Conservation (phyloP, 1,284 basidiomycete species). For the Ceratobasidium sp. region DNA sequence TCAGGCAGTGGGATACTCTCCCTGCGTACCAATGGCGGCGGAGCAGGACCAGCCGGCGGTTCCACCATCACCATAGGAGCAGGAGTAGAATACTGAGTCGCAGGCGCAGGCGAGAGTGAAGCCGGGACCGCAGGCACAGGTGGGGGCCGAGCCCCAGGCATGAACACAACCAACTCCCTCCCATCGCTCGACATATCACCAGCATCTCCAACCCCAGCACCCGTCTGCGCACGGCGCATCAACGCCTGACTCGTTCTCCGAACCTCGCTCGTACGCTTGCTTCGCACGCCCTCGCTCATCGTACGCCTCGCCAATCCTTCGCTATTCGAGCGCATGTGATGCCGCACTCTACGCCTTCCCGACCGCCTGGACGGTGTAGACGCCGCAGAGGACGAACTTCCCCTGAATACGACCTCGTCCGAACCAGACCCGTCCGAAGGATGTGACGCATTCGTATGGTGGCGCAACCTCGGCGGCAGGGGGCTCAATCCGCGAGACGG, state of each 20-base stretch:
- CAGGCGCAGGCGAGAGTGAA: background rate
- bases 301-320: constrained; percentile 5
- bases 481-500: constrained; percentile 25
- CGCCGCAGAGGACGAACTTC: constrained; percentile 17
- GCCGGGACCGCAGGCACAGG: constrained; percentile 5
- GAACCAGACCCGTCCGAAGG: constrained; percentile 21
- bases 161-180: constrained; percentile 26
- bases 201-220: background rate
- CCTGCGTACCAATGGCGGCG: constrained; percentile 24
- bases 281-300: constrained; percentile 10
- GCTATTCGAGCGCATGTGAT: constrained; percentile 12
- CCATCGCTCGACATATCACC: constrained; percentile 36
- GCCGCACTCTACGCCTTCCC: background rate
- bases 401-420: constrained; percentile 32
- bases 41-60: background rate
- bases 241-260: constrained; percentile 14
- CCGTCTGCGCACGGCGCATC: constrained; percentile 4
- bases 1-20: constrained; percentile 26
- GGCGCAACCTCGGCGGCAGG: constrained; percentile 7
- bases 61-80: background rate
- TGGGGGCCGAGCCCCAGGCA: constrained; percentile 1
- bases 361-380: constrained; percentile 17
- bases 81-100: background rate
- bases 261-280: constrained; percentile 7
- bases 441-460: constrained; percentile 8